These are phyloP conservation scores for Blastomyces parvus DNA, from an alignment of 2,329 filamentous ascomycete species.

Conservation along the genomic window DNA sequence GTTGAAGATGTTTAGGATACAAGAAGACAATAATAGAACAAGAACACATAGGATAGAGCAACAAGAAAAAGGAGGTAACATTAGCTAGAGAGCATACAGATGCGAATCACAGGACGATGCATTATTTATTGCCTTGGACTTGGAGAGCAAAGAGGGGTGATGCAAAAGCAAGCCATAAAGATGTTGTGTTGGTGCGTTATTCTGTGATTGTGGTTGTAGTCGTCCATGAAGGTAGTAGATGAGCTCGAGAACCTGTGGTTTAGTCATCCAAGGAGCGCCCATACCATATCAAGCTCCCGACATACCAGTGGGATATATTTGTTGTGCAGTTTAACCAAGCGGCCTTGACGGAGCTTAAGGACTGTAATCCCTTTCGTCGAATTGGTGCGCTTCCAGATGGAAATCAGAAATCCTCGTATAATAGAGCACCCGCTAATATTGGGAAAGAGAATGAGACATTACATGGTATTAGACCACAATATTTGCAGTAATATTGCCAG, in stretches of 20 bases:
- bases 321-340: not conserved
- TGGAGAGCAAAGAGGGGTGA: not conserved
- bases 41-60: not conserved
- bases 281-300: not conserved
- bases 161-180: not conserved
- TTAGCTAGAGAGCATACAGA: not conserved
- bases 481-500: conserved; percentile 2
- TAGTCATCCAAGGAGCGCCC: not conserved
- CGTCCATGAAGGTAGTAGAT: not conserved
- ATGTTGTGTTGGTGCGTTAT: not conserved
- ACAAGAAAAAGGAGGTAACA: not conserved
- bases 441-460: not conserved
- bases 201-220: not conserved
- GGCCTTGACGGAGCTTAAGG: not conserved
- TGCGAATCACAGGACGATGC: not conserved
- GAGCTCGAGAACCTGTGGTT: not conserved
- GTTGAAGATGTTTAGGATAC: not conserved
- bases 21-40: not conserved
- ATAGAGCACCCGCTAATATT: not conserved
- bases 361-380: not conserved
- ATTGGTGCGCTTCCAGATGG: not conserved
- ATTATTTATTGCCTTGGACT: not conserved
- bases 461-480: not conserved
- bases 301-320: not conserved
- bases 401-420: not conserved